Percentiles rank a stretch among this genome's conserved stretches.
Evolutionary conservation across 2,329 filamentous ascomycete genomes (phyloP).

Genomic region (Scedosporium dehoogii): DNA sequence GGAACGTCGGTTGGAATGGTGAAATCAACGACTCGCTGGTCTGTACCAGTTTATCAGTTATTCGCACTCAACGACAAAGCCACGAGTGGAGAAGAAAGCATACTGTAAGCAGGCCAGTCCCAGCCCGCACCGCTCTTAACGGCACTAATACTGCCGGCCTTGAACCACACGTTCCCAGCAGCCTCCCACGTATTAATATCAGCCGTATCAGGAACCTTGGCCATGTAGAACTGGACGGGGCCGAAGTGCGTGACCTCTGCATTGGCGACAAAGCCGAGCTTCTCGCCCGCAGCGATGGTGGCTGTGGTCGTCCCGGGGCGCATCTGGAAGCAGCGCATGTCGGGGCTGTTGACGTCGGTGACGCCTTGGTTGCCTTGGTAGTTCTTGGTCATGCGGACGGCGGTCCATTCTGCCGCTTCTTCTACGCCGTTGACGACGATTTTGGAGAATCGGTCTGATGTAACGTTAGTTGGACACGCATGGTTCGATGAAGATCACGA

Average conservation of each 20-base stretch:
- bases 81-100: neutral
- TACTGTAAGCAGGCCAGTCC: slow-evolving; percentile 5
- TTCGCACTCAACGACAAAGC: neutral
- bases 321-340: slow-evolving; percentile 13
- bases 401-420: slow-evolving; percentile 3
- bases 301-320: slow-evolving; percentile 19
- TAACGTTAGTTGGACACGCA: neutral
- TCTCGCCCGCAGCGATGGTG: slow-evolving; percentile 26
- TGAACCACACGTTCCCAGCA: slow-evolving; percentile 23
- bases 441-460: neutral
- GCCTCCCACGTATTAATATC: slow-evolving; percentile 21
- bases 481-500: no score
- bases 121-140: slow-evolving; percentile 13
- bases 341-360: slow-evolving; percentile 23
- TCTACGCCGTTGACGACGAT: neutral
- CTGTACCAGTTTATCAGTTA: neutral
- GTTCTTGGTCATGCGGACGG: slow-evolving; percentile 5
- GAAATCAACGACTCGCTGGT: slow-evolving; percentile 8
- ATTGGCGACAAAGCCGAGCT: slow-evolving; percentile 30
- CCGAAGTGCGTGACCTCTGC: slow-evolving; percentile 25
- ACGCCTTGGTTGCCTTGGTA: slow-evolving; percentile 24
- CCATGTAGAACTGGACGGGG: slow-evolving; percentile 26
- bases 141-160: slow-evolving; percentile 22
- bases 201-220: slow-evolving; percentile 21
- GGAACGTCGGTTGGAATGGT: slow-evolving; percentile 18